phyloP scores from a whole-genome alignment of 306 rosid genomes.

The Benincasa hispida region DNA sequence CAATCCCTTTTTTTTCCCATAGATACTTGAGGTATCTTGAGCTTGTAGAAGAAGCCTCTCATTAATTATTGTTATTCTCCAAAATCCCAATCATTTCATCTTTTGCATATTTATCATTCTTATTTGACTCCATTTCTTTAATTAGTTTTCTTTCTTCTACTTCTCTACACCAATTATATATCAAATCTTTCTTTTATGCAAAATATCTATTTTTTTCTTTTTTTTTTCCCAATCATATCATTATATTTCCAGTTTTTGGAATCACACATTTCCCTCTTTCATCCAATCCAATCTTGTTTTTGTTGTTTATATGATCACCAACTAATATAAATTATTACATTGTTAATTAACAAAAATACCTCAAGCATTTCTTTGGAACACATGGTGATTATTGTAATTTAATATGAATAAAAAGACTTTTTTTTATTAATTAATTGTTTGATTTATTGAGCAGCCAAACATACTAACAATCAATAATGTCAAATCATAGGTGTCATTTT shows the following conservation, averaged over 20 bases:
- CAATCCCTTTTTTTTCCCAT: not conserved
- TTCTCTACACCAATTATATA: not conserved
- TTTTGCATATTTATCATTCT: not conserved
- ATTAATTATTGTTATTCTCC: constrained; percentile 1
- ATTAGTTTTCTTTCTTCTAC: too few species aligned
- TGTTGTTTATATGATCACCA: not conserved
- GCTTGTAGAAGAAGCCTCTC: constrained; percentile 2
- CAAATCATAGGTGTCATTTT: not conserved
- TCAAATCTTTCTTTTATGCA: not conserved
- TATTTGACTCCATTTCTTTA: not conserved
- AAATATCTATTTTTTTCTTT: not conserved
- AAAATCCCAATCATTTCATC: not conserved
- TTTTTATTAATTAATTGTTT: not conserved
- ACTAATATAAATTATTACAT: not conserved
- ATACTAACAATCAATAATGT: not conserved
- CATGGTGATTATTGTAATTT: not conserved
- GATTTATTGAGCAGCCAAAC: not conserved
- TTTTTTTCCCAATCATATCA: not conserved
- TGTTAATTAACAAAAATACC: not conserved
- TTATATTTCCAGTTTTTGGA: not conserved
- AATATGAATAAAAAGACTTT: not conserved
- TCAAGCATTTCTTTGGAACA: not conserved
- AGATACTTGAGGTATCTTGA: not conserved
- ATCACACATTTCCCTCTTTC: not conserved
- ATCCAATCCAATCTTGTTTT: not conserved